Percentiles rank a stretch among this genome's conserved stretches.
Conservation (phyloP, 805 yeast species). For the Komagataella ulmi region DNA sequence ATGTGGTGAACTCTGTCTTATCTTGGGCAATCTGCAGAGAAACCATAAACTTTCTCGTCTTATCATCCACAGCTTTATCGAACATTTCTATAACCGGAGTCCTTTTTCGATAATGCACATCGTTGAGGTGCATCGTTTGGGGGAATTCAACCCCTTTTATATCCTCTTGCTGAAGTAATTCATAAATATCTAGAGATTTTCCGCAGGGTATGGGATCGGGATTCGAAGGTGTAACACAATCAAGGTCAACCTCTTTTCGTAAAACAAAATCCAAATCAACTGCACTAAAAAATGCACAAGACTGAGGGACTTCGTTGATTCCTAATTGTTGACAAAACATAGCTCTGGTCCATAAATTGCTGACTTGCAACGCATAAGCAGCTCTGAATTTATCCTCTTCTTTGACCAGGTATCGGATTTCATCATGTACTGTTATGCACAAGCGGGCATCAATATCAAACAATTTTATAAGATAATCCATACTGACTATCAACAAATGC, state of each 20-base stretch:
- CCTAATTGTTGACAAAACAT: conserved; percentile 91
- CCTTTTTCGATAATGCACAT: conserved; percentile 5
- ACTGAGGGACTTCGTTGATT: conserved; percentile 79
- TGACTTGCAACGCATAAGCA: conserved; percentile 75
- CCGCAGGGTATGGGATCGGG: conserved; percentile 64
- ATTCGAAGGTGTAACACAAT: conserved; percentile 86
- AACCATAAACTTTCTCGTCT: conserved; percentile 11
- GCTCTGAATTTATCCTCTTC: conserved; percentile 64
- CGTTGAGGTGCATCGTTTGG: conserved; percentile 3
- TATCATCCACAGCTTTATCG: conserved; percentile 12
- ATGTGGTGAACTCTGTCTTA: conserved; percentile 15
- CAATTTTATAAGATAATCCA: conserved; percentile 65
- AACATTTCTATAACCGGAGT: conserved; percentile 13
- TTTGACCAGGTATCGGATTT: conserved; percentile 67
- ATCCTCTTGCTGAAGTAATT: conserved; percentile 29
- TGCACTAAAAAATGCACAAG: conserved; percentile 90
- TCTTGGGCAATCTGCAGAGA: conserved; percentile 16
- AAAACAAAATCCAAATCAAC: conserved; percentile 83
- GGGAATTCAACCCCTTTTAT: conserved; percentile 7
- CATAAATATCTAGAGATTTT: conserved; percentile 50
- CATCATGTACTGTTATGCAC: conserved; percentile 88
- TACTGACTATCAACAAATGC: conserved; percentile 70
- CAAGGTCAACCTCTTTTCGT: conserved; percentile 86
- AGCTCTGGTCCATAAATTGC: conserved; percentile 93
- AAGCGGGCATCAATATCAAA: conserved; percentile 66